A percentile compares a stretch with the other conserved stretches of the same genome.
phyloP scores from a whole-genome alignment of 257 asterid species.

The Schizonepeta tenuifolia region DNA sequence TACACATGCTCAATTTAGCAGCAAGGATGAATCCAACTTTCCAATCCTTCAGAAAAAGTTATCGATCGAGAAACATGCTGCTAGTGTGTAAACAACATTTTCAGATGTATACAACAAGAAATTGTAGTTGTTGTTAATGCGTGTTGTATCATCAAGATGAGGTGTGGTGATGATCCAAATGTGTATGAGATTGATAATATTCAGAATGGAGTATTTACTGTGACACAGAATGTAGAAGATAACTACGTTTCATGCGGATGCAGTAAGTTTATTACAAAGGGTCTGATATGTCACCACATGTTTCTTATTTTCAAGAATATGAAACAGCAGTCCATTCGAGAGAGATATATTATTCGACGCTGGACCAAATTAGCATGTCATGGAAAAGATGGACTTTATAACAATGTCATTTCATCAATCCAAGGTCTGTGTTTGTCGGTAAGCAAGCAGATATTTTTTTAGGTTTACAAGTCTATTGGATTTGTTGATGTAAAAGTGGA shows the following conservation, averaged over 20 bases:
- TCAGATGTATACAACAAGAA: no score
- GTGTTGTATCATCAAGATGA: no score
- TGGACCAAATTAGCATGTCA: not conserved
- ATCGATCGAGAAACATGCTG: not conserved
- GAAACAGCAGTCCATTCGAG: not conserved
- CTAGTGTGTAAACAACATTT: not conserved
- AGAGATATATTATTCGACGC: not conserved
- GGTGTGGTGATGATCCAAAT: not conserved
- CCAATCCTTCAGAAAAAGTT: not conserved
- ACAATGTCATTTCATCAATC: no score
- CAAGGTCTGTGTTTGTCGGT: no score
- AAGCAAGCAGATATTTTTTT: no score
- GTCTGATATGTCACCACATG: not conserved
- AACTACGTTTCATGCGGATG: not conserved
- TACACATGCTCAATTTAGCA: not conserved
- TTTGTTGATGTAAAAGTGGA: no score
- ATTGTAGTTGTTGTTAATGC: no score
- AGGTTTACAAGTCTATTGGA: no score
- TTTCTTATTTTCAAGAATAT: no score
- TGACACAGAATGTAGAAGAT: not conserved
- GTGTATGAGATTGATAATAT: not conserved
- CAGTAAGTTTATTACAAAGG: not conserved
- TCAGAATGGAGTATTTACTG: not conserved
- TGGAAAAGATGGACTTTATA: no score
- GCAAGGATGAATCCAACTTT: not conserved